Evolutionary conservation across 768 basidiomycete genomes (phyloP), one percentile per base, ranked within the genome.

Genomic region (Leccinum rimulosum): DNA sequence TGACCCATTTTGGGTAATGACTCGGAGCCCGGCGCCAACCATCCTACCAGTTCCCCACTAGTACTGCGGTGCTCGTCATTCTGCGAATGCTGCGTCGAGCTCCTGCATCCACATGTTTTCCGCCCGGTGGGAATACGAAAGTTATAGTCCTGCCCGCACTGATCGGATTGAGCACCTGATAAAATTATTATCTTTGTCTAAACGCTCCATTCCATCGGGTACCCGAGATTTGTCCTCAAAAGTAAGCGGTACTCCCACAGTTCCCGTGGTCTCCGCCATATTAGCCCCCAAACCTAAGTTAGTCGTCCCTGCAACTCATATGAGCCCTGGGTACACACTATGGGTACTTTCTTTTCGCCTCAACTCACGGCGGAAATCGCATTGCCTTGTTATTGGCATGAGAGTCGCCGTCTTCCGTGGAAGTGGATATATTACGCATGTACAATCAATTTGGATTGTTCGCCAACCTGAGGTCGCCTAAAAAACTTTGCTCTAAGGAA

Each of bases 1-100:
- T 54, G 58, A 10, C 62, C 50, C 27, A 19, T 59, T 61, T 51
- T 31, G 52, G 57, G 31, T 12, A n/a, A 54, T 25, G n/a, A 35
- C 33, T 35, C 33, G 33, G 33, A 52, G 51, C 15, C 15, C 9
- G 31, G 31, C 4, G 17, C 15, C 48, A 8, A 6, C 5, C 11
- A 45, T 45, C n/a, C 11, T 22, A 25, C 25, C 0, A 22, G 19
- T 45, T 45, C 43, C 25, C 25, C 25, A 25, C 25, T 3, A 25
- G 25, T 25, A 3, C 22, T 25, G 25, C 25, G 25, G 25, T 25
- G 25, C 25, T 25, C 25, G 2, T 25, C 33, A 35, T 35, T 45
- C 43, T 11, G 19, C 4, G n/a, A 15, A 9, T 10, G 4, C 17
- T 45, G 22, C 22, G 25, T 48, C 14, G 14, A 48, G 14, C 14